Evolutionary conservation across 345 rosid species (phyloP).

Genomic region (Turritis glabra): DNA sequence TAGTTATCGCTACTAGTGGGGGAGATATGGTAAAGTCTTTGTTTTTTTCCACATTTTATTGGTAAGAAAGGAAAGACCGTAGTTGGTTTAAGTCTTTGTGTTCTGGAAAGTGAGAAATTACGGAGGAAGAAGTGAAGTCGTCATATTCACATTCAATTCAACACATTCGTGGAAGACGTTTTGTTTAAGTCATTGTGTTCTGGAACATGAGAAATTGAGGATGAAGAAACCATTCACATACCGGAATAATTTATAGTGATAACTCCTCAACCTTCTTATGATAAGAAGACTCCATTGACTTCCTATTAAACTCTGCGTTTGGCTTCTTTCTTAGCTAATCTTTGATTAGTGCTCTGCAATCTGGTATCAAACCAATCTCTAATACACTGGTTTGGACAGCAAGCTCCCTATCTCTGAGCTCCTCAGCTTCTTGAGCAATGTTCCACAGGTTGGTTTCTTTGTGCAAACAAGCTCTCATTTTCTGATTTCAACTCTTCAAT

Average conservation of each 20-base stretch:
- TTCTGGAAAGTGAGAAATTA: background rate
- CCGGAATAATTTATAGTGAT: background rate
- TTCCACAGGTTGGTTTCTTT: constrained; percentile 69
- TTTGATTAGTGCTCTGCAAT: background rate
- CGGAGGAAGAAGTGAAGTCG: background rate
- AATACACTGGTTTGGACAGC: constrained; percentile 12
- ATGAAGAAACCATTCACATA: background rate
- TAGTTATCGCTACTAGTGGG: background rate
- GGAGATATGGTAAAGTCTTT: background rate
- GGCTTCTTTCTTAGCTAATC: background rate
- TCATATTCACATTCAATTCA: background rate
- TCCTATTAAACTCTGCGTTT: too few species aligned
- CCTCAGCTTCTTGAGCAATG: constrained; percentile 40
- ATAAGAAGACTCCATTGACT: background rate
- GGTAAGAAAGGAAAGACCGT: background rate
- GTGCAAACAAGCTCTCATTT: constrained; percentile 50
- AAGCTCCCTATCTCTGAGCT: constrained; percentile 13
- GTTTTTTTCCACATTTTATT: background rate
- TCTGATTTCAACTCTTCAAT: constrained; percentile 10
- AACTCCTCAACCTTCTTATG: background rate
- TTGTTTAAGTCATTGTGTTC: background rate
- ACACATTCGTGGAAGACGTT: background rate
- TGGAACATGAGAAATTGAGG: background rate
- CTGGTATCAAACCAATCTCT: constrained; percentile 2
- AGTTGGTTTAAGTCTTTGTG: background rate